Evolutionary conservation across 1,284 basidiomycete genomes (phyloP).

Genomic region (Rhodofomes roseus): DNA sequence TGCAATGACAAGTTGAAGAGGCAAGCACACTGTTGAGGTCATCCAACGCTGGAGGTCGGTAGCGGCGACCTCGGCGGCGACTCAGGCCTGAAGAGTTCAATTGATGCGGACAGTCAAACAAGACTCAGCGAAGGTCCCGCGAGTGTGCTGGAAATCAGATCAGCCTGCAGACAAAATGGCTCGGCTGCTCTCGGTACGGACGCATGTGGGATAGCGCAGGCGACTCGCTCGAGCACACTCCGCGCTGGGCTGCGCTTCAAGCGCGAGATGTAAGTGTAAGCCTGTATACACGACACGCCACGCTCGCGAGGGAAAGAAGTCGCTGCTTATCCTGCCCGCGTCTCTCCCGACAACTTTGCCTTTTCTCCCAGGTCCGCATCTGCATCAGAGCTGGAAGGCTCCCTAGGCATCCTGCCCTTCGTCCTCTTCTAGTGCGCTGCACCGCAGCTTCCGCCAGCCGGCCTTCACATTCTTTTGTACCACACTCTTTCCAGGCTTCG

Average conservation of each 20-base stretch:
- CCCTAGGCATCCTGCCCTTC: not conserved
- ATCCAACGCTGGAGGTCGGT: not conserved
- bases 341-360: not conserved
- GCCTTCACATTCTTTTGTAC: constrained; percentile 1
- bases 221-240: not conserved
- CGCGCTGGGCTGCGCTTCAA: not conserved
- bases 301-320: not conserved
- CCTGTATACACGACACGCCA: not conserved
- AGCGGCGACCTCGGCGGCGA: not conserved
- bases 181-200: too few species aligned
- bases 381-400: not conserved
- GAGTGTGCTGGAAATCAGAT: not conserved
- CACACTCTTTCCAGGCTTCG: not conserved
- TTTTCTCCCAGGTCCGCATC: not conserved
- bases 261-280: not conserved
- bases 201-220: not conserved
- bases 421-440: not conserved
- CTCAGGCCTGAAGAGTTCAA: too few species aligned
- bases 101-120: too few species aligned
- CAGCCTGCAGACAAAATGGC: not conserved
- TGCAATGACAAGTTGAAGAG: not conserved
- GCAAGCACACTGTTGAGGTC: not conserved
- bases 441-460: not conserved
- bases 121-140: not conserved
- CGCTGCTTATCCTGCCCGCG: not conserved